These are phyloP conservation scores for Sclerotinia glacialis DNA, from an alignment of 2,329 filamentous ascomycete genomes.

Conservation along the genomic window DNA sequence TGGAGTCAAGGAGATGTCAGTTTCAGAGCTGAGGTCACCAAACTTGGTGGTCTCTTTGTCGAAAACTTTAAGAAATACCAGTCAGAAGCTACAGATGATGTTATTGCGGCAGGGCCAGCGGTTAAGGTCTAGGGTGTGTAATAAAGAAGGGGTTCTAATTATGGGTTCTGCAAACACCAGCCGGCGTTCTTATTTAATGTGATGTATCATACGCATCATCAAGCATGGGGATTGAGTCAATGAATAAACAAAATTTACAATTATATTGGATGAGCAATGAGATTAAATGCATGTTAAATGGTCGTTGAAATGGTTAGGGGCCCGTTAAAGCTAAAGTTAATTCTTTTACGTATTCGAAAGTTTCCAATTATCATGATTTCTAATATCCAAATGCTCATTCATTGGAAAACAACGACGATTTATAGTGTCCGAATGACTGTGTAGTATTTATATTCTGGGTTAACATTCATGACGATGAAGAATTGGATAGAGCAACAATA, in stretches of 20 bases:
- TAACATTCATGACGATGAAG: not conserved
- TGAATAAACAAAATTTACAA: conserved; percentile 2
- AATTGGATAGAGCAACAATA: conserved; percentile 6
- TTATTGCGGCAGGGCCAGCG: conserved; percentile 63
- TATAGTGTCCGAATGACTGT: not conserved
- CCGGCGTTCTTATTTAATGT: conserved; percentile 1
- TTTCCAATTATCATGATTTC: conserved; percentile 1
- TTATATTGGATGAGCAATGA: conserved; percentile 8
- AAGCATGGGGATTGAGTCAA: not conserved
- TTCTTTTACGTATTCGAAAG: not conserved
- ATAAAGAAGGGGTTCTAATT: not conserved
- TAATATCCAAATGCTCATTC: not conserved
- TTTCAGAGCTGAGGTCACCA: conserved; percentile 85
- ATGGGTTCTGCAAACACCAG: not conserved
- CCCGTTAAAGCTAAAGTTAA: not conserved
- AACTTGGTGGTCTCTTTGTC: conserved; percentile 84
- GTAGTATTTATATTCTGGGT: not conserved
- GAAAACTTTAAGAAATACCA: conserved; percentile 98
- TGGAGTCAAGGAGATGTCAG: conserved; percentile 81
- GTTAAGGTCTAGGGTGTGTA: conserved; percentile 28
- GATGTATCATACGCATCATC: not conserved
- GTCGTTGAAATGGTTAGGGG: not conserved
- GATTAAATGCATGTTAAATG: not conserved
- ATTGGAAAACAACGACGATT: not conserved
- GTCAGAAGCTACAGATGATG: conserved; percentile 76